A percentile compares a stretch with the other conserved stretches of the same genome.
Conservation (phyloP, 768 basidiomycete genomes). For the Sporobolomyces pararoseus region DNA sequence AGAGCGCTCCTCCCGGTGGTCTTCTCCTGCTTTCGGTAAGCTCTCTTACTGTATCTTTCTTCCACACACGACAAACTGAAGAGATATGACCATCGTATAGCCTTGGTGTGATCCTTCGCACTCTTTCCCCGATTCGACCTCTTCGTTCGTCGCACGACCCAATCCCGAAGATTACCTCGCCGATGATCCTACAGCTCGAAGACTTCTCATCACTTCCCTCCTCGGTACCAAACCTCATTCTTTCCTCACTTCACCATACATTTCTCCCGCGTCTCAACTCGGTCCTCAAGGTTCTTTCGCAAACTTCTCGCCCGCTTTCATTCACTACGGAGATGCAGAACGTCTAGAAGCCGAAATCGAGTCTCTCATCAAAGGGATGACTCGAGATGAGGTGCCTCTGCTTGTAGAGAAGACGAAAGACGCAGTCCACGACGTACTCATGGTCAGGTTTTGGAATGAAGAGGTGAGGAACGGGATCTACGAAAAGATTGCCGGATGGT, state of each 20-base stretch:
- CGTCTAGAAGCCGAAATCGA: slow-evolving; percentile 38
- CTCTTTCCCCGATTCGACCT: slow-evolving; percentile 31
- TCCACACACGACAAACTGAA: too few species aligned
- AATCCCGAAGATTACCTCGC: slow-evolving; percentile 39
- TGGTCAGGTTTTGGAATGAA: slow-evolving; percentile 38
- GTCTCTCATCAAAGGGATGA: slow-evolving; percentile 19
- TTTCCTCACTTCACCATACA: slow-evolving; percentile 27
- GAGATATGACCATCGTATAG: background rate
- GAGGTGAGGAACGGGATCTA: slow-evolving; percentile 13
- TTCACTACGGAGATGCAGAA: slow-evolving; percentile 40
- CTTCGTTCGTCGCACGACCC: slow-evolving; percentile 26
- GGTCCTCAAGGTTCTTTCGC: slow-evolving; percentile 28
- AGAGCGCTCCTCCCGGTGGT: slow-evolving; percentile 11
- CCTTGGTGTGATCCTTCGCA: slow-evolving; percentile 28
- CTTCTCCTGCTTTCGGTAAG: slow-evolving; percentile 32
- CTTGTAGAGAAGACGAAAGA: slow-evolving; percentile 30
- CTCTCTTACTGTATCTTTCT: background rate
- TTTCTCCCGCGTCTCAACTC: slow-evolving; percentile 36
- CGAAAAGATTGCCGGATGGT: slow-evolving; percentile 21
- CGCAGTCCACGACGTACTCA: slow-evolving; percentile 36
- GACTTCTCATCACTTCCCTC: slow-evolving; percentile 33
- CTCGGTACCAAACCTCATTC: slow-evolving; percentile 34
- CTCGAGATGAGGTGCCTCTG: slow-evolving; percentile 15
- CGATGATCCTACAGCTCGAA: slow-evolving; percentile 34
- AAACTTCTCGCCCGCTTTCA: slow-evolving; percentile 31